Evolutionary conservation across 495 filamentous ascomycete genomes (phyloP).

Genomic region (Annulohypoxylon moriforme): DNA sequence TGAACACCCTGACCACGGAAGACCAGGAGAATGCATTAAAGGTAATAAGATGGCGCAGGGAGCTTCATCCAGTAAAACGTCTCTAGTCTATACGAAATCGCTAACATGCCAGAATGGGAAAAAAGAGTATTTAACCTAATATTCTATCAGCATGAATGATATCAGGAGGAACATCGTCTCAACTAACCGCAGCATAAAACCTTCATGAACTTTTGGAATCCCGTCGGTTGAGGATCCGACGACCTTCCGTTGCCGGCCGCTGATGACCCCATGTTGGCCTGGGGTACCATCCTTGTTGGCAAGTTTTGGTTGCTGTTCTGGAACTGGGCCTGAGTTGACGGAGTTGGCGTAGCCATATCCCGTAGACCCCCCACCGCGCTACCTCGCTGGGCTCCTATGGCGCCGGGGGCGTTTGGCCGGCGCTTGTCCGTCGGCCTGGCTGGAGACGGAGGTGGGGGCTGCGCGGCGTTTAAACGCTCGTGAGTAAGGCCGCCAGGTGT

Average conservation of each 20-base stretch:
- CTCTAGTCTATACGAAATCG: slow-evolving; percentile 49
- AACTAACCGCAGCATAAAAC: slow-evolving; percentile 81
- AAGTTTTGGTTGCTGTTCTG: slow-evolving; percentile 89
- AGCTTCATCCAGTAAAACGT: slow-evolving; percentile 40
- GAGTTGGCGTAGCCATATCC: slow-evolving; percentile 80
- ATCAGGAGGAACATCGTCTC: background rate
- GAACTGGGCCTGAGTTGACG: slow-evolving; percentile 90
- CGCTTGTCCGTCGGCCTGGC: slow-evolving; percentile 85
- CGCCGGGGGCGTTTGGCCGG: slow-evolving; percentile 80
- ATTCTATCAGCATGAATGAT: slow-evolving; percentile 10
- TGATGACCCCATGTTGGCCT: slow-evolving; percentile 63
- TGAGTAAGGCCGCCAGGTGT: slow-evolving; percentile 75
- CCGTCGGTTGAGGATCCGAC: slow-evolving; percentile 62
- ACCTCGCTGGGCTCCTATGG: slow-evolving; percentile 79
- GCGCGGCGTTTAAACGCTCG: slow-evolving; percentile 96
- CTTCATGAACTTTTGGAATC: slow-evolving; percentile 82
- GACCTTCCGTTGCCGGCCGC: slow-evolving; percentile 54
- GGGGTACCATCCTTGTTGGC: slow-evolving; percentile 70
- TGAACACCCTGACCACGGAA: slow-evolving; percentile 15
- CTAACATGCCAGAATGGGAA: slow-evolving; percentile 37
- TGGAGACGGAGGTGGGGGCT: slow-evolving; percentile 89
- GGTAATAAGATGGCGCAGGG: slow-evolving; percentile 39
- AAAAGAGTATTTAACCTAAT: slow-evolving; percentile 40
- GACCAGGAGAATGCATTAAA: slow-evolving; percentile 43
- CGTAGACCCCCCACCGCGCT: slow-evolving; percentile 71